Evolutionary conservation across 441 rosid species (phyloP), one percentile per base, ranked within the genome.

Genomic region (Dalechampia spathulata): DNA sequence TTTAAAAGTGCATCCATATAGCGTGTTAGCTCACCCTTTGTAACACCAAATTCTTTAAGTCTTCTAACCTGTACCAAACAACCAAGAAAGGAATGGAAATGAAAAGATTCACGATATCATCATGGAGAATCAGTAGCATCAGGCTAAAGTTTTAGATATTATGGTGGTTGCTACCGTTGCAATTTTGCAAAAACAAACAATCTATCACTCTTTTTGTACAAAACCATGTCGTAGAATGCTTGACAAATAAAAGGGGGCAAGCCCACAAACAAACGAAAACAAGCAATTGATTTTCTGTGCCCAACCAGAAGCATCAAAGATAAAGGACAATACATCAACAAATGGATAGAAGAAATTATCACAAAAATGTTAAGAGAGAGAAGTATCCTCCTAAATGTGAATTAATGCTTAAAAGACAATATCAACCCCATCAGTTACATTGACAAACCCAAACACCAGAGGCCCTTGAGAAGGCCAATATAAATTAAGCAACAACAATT

Each of bases 1-100:
- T 94, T 90, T 51, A 94, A 66, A 55, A 90, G 83, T 19, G 99
- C 98, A 70, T 85, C 96, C 96, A 90, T 80, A 75, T 94, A 94
- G 57, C 99, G 95, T 46, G 94, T 86, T 70, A 90, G 71, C 81
- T 94, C 99, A 57, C 99, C 98, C 75, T 68, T 90, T 56, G 98
- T 94, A 53, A 94, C 98, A 71, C 99, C 99, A 81, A 88, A 94
- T 68, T 90, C 96, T 75, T 94, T 94, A 39, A 94, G 95, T 76
- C 98, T 81, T 65, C 98, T 88, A 68, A 94, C 97, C 99, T 89
- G 72, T 42, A 68, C 56, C 67, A 58, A 68, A 49, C 62, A 53
- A 54, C 6, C 39, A 27, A 30, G 55, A 49, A 25, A 26, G 30
- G 26, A 32, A 64, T 11, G 15, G 28, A 38, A 52, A 62, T 42